Conservation (phyloP, 768 basidiomycete genomes). For the Pleurotus djamor region DNA sequence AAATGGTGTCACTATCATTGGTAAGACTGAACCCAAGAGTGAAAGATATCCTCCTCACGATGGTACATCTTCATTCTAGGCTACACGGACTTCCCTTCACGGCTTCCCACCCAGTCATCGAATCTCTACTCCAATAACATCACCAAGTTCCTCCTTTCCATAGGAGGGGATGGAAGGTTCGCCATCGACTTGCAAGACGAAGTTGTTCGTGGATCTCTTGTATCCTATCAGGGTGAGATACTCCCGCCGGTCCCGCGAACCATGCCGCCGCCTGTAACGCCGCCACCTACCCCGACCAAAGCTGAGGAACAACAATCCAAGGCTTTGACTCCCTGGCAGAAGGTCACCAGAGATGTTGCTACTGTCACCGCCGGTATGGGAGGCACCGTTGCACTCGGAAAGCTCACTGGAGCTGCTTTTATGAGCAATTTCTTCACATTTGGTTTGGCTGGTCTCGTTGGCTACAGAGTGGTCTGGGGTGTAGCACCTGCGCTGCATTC, state of each 20-base stretch:
- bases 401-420: slow-evolving; percentile 76
- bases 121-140: slow-evolving; percentile 92
- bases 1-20: slow-evolving; percentile 81
- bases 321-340: slow-evolving; percentile 86
- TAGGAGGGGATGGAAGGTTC: slow-evolving; percentile 64
- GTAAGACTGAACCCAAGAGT: slow-evolving; percentile 25
- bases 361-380: slow-evolving; percentile 78
- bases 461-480: slow-evolving; percentile 87
- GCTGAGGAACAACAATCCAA: slow-evolving; percentile 40
- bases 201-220: slow-evolving; percentile 79
- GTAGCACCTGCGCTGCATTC: slow-evolving; percentile 88
- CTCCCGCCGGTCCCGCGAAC: slow-evolving; percentile 69
- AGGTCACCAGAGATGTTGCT: slow-evolving; percentile 72
- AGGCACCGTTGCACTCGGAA: slow-evolving; percentile 68
- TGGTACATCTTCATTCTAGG: slow-evolving; percentile 35
- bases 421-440: slow-evolving; percentile 92
- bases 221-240: slow-evolving; percentile 64
- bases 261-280: slow-evolving; percentile 56
- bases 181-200: slow-evolving; percentile 76
- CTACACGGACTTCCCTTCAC: slow-evolving; percentile 84
- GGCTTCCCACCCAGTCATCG: slow-evolving; percentile 86
- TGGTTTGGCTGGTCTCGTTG: slow-evolving; percentile 82
- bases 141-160: slow-evolving; percentile 83
- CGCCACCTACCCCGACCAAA: slow-evolving; percentile 48
- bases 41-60: background rate